These are phyloP conservation scores for Yueomyces sp. DNA, from an alignment of 1,139 yeast genomes.

Conservation along the genomic window DNA sequence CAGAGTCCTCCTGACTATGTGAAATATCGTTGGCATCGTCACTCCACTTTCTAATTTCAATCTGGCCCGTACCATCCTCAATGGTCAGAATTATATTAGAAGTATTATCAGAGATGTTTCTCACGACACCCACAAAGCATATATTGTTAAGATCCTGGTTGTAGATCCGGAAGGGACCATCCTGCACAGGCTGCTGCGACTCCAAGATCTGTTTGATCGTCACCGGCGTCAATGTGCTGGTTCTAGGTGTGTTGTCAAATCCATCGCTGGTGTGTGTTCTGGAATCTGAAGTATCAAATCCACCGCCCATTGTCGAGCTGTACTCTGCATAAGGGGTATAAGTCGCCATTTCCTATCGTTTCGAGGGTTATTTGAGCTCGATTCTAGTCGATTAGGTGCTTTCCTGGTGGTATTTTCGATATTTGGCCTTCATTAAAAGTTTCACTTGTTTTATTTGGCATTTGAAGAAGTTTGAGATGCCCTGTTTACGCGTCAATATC, in stretches of 20 bases:
- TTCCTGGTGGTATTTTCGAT: too few relatives aligned
- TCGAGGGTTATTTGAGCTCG: too few relatives aligned
- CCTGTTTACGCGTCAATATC: not conserved
- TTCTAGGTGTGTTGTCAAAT: slow-evolving; percentile 7
- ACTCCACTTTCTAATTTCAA: slow-evolving; percentile 61
- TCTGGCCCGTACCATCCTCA: slow-evolving; percentile 79
- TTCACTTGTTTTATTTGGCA: too few relatives aligned
- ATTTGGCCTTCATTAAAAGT: too few relatives aligned
- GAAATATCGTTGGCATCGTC: slow-evolving; percentile 34
- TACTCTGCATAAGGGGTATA: slow-evolving; percentile 18
- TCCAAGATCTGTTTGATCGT: slow-evolving; percentile 70
- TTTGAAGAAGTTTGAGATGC: too few relatives aligned
- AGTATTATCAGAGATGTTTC: slow-evolving; percentile 45
- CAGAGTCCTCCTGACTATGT: slow-evolving; percentile 24
- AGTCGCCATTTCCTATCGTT: not conserved
- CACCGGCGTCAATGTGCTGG: slow-evolving; percentile 53
- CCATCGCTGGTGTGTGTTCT: slow-evolving; percentile 23
- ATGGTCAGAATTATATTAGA: slow-evolving; percentile 41
- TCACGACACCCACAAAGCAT: slow-evolving; percentile 52
- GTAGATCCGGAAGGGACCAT: slow-evolving; percentile 60
- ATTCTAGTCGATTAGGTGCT: too few relatives aligned
- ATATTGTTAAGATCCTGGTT: slow-evolving; percentile 51
- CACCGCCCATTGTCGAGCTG: slow-evolving; percentile 20
- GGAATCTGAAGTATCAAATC: slow-evolving; percentile 19
- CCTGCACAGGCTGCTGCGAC: slow-evolving; percentile 54